Conservation (phyloP, 306 rosid genomes). For the Corylus americana region DNA sequence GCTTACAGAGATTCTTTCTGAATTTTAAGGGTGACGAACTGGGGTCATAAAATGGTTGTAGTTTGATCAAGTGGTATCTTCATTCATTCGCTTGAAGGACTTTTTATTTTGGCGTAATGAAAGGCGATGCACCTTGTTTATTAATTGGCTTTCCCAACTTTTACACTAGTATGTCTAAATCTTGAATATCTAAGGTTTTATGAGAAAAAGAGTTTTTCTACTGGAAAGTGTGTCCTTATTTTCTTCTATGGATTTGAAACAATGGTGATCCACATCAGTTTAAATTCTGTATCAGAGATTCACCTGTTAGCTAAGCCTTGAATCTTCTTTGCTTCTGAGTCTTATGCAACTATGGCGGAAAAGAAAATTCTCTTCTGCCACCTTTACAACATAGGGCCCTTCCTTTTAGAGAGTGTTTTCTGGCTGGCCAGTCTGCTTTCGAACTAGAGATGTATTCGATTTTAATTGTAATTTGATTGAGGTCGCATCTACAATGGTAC, state of each 20-base stretch:
- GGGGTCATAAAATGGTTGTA: conserved; percentile 24
- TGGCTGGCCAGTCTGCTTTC: neutral
- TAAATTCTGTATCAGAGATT: neutral
- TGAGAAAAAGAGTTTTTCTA: conserved; percentile 4
- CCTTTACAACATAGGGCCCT: too few relatives aligned
- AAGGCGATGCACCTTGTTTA: conserved; percentile 15
- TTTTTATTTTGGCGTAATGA: conserved; percentile 17
- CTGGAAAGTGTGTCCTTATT: neutral
- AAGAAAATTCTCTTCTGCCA: too few relatives aligned
- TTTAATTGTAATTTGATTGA: conserved; percentile 21
- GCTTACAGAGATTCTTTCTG: conserved; percentile 26
- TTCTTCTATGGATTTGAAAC: neutral
- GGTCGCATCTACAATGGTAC: conserved; percentile 27
- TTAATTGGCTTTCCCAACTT: conserved; percentile 23
- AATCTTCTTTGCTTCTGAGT: too few relatives aligned
- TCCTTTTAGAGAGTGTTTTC: too few relatives aligned
- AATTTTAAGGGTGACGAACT: conserved; percentile 32
- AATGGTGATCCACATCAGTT: conserved; percentile 3
- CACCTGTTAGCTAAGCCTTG: too few relatives aligned
- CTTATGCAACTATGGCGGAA: too few relatives aligned
- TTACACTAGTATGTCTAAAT: conserved; percentile 20
- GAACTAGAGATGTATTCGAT: conserved; percentile 25
- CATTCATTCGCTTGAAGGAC: conserved; percentile 25
- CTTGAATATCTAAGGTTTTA: conserved; percentile 17
- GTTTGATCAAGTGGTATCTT: conserved; percentile 16